A percentile compares a stretch with the other conserved stretches of the same genome.
phyloP scores from a whole-genome alignment of 2,329 filamentous ascomycete species.

The Raffaelea albimanens region DNA sequence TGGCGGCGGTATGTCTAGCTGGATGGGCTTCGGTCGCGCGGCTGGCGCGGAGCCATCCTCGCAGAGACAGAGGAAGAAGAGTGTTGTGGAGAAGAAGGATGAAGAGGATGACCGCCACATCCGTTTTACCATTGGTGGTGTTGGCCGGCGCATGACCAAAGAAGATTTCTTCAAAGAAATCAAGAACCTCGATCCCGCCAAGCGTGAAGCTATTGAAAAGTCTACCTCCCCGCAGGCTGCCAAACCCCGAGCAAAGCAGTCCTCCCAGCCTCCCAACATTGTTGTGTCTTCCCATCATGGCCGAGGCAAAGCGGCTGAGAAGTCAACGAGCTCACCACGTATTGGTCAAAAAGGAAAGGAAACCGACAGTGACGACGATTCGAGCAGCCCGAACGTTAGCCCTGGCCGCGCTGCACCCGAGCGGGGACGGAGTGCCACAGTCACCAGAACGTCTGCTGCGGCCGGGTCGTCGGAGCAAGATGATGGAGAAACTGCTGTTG shows the following conservation, averaged over 20 bases:
- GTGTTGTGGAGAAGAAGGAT: constrained; percentile 30
- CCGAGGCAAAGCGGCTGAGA: not conserved
- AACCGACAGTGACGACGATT: not conserved
- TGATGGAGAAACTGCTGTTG: constrained; percentile 55
- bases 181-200: constrained; percentile 59
- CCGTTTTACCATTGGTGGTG: constrained; percentile 65
- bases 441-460: not conserved
- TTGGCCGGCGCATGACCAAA: constrained; percentile 69
- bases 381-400: no score
- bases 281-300: constrained; percentile 1
- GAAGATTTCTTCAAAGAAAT: constrained; percentile 71
- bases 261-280: constrained; percentile 11
- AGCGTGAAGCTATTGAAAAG: constrained; percentile 43
- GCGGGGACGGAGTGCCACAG: not conserved
- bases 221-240: constrained; percentile 37
- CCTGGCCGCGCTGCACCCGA: not conserved
- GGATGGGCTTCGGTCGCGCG: constrained; percentile 34
- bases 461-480: constrained; percentile 2
- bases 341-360: not conserved
- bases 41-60: constrained; percentile 18
- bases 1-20: constrained; percentile 33
- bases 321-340: not conserved
- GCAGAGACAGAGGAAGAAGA: constrained; percentile 36
- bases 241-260: constrained; percentile 39
- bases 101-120: constrained; percentile 61